These are phyloP conservation scores for Sphagnum contortum DNA, from an alignment of 225 moss, liverwort and hornwort genomes.

Conservation along the genomic window DNA sequence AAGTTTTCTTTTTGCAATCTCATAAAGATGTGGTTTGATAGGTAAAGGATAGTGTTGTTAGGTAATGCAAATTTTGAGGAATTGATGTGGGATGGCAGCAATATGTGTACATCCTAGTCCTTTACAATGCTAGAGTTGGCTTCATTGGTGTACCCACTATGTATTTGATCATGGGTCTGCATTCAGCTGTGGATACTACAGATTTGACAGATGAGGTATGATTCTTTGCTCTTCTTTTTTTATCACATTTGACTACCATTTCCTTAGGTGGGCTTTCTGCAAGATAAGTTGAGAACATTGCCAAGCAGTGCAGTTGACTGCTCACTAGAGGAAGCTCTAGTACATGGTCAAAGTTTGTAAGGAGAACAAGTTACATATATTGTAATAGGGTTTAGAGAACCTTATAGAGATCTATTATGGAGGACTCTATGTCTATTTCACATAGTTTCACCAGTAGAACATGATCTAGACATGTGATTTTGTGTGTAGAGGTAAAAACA, in stretches of 20 bases:
- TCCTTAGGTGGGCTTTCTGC: background rate
- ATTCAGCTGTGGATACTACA: constrained; percentile 79
- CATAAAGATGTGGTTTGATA: background rate
- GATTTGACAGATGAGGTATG: constrained; percentile 74
- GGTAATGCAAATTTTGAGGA: constrained; percentile 5
- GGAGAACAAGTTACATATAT: too few relatives aligned
- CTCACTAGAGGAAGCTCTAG: too few relatives aligned
- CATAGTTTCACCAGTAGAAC: too few relatives aligned
- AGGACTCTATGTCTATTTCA: too few relatives aligned
- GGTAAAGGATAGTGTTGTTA: background rate
- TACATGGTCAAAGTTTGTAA: too few relatives aligned
- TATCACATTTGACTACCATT: constrained; percentile 2
- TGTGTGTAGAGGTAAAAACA: too few relatives aligned
- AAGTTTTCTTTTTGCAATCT: too few relatives aligned
- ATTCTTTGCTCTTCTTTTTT: constrained; percentile 1
- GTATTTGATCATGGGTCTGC: constrained; percentile 85
- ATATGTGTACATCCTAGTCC: constrained; percentile 86
- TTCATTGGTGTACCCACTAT: constrained; percentile 92
- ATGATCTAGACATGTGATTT: too few relatives aligned
- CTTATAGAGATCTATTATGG: too few relatives aligned
- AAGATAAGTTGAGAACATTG: too few relatives aligned
- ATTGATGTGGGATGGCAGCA: constrained; percentile 58
- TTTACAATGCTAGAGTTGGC: constrained; percentile 81
- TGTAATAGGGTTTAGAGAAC: too few relatives aligned
- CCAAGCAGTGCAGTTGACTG: too few relatives aligned